Evolutionary conservation across 108 stramenopile genomes (phyloP).

Genomic region (Cyclotella baltica): DNA sequence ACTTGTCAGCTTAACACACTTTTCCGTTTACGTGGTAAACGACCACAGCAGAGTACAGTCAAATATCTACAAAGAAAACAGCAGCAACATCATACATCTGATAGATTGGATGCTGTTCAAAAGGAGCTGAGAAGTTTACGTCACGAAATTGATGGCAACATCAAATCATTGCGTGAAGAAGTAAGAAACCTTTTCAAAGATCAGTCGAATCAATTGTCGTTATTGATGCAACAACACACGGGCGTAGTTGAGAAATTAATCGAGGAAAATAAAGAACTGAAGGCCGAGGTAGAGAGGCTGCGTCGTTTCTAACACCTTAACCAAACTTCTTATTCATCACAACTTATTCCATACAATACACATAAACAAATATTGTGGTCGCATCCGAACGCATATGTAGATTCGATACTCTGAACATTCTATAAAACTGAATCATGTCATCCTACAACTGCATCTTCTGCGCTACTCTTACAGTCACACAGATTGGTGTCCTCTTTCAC

Average conservation of each 20-base stretch:
- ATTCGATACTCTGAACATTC: not conserved
- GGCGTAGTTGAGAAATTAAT: not conserved
- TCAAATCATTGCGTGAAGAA: not conserved
- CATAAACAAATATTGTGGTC: not conserved
- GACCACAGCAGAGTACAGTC: not conserved
- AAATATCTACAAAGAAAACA: not conserved
- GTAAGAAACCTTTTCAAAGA: not conserved
- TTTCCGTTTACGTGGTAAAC: not conserved
- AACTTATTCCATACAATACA: not conserved
- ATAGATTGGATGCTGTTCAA: not conserved
- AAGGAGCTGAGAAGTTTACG: conserved; percentile 3
- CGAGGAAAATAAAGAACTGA: not conserved
- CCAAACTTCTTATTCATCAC: not conserved
- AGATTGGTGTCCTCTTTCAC: not conserved
- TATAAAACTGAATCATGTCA: not conserved
- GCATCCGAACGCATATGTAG: not conserved
- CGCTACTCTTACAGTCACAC: conserved; percentile 38
- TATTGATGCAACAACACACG: not conserved
- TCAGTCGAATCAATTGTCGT: not conserved
- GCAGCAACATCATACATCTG: not conserved
- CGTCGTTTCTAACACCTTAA: not conserved
- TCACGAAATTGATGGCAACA: not conserved
- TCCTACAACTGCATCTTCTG: not conserved
- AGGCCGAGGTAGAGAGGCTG: not conserved
- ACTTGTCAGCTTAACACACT: not conserved